phyloP scores from a whole-genome alignment of 257 asterid species.

The Petrea volubilis region DNA sequence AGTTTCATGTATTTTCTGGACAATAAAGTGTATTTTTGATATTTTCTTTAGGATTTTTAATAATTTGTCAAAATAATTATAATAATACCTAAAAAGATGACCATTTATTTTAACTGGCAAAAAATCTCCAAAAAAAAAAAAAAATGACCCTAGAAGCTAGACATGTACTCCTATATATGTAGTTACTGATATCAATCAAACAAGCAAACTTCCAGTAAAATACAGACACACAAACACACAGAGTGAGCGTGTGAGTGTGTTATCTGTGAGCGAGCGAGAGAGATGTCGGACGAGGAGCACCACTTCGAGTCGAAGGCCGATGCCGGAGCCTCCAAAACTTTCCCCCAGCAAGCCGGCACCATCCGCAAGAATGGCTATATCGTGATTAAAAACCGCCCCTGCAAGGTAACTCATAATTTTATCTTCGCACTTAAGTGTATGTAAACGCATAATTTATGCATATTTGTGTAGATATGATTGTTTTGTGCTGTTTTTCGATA shows the following conservation, averaged over 20 bases:
- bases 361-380: slow-evolving; percentile 47
- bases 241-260: not conserved
- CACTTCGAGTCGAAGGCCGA: slow-evolving; percentile 50
- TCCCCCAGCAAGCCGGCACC: slow-evolving; percentile 52
- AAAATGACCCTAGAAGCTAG: no score
- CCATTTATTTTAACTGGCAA: not conserved
- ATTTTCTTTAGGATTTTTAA: not conserved
- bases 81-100: not conserved
- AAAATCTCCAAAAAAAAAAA: not conserved
- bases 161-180: not conserved
- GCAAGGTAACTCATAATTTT: slow-evolving; percentile 33
- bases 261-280: no score
- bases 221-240: not conserved
- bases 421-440: not conserved
- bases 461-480: not conserved
- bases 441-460: not conserved
- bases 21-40: not conserved
- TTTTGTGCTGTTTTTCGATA: not conserved
- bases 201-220: not conserved
- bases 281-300: slow-evolving; percentile 56
- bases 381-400: slow-evolving; percentile 44
- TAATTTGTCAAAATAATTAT: not conserved
- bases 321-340: slow-evolving; percentile 51
- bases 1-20: no score
- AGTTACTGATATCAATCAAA: not conserved